Evolutionary conservation across 2,329 filamentous ascomycete species (phyloP), one percentile per base, ranked within the genome.

Genomic region (Pseudocercospora pini-densiflorae): DNA sequence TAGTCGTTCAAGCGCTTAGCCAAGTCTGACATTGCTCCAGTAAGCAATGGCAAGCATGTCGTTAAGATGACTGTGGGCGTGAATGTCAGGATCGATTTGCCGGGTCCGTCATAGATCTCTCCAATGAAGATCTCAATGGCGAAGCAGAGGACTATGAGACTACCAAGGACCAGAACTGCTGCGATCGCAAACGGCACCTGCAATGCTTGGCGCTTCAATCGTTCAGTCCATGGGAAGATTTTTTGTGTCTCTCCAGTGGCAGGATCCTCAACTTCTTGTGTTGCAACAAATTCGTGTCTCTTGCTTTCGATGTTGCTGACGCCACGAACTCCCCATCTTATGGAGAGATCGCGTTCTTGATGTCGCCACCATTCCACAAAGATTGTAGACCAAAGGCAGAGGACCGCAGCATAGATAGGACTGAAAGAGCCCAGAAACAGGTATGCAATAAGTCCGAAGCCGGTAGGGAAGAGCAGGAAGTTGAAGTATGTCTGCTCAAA

Each of bases 331-430:
- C 92, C 91, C 94, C 94, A 98, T 72, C 92, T 88, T 16, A 97
- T 88, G 8, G 90, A 90, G 7, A 98, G 84, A 75, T 98, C 94
- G 1, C 89, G 84, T 79, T 98, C 93, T 78, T 96, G 92, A 74
- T 94, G 91, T 81, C 96, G 97, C 94, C 94, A 98, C 79, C 92
- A 97, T 77, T 98, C 94, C 64, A 97, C 91, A 76, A 97, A 97
- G 57, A 94, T 82, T 2, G 95, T 89, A 64, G 90, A 90, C 92
- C 94, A 97, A n/a, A 97, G 81, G 36, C 89, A 90, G 76, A 90
- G 94, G 53, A 90, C 84, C 0, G 94, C 78, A 14, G 91, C 92
- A 73, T 96, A 97, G 59, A 93, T 79, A 64, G 89, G 87, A 1
- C 94, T 97, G 80, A 93, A 98, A 64, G 90, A 87, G 8, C 93